These are phyloP conservation scores for Wickerhamiella dianesei DNA, from an alignment of 805 yeast species.

Conservation along the genomic window DNA sequence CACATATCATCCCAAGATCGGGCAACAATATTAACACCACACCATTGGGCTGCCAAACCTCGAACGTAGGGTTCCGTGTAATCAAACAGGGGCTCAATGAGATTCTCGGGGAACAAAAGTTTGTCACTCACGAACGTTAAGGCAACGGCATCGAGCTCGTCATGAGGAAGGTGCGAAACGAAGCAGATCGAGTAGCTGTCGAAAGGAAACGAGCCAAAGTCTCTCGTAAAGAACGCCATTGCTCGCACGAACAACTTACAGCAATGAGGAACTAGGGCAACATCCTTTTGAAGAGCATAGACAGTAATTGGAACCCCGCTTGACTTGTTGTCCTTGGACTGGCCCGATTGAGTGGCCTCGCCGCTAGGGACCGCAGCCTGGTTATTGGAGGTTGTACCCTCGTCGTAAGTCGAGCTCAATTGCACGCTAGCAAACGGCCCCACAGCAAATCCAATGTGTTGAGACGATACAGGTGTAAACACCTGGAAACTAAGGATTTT, in stretches of 20 bases:
- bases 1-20: constrained; percentile 66
- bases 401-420: constrained; percentile 31
- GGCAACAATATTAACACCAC: constrained; percentile 84
- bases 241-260: constrained; percentile 67
- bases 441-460: constrained; percentile 87
- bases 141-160: constrained; percentile 58
- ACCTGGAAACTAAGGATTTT: constrained; percentile 61
- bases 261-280: constrained; percentile 40
- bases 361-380: background rate
- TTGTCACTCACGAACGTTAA: constrained; percentile 47
- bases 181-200: constrained; percentile 67
- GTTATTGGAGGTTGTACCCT: constrained; percentile 1
- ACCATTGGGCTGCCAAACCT: constrained; percentile 78
- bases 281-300: constrained; percentile 25
- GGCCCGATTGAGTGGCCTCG: background rate
- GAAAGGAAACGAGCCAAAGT: constrained; percentile 88
- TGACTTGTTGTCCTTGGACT: background rate
- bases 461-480: constrained; percentile 79
- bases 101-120: constrained; percentile 54
- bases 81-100: constrained; percentile 65
- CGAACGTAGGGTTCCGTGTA: constrained; percentile 56
- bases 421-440: constrained; percentile 69
- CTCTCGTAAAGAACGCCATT: constrained; percentile 68
- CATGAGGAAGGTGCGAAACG: constrained; percentile 27
- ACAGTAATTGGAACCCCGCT: constrained; percentile 15